These are phyloP conservation scores for Auricularia sp. DNA, from an alignment of 768 basidiomycete species.

Conservation along the genomic window DNA sequence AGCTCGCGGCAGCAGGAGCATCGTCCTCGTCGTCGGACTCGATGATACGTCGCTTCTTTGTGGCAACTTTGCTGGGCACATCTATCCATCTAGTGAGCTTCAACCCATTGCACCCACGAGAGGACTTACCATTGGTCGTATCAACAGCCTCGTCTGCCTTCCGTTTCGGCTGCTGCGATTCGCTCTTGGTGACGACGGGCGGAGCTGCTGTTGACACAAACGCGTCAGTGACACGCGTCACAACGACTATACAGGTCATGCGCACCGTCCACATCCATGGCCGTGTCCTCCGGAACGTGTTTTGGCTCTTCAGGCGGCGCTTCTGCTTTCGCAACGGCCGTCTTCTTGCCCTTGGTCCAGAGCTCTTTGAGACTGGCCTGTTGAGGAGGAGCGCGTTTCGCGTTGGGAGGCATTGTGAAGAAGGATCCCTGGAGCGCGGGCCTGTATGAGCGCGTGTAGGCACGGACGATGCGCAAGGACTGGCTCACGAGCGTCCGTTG, in stretches of 20 bases:
- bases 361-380: conserved; percentile 72
- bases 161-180: background rate
- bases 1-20: background rate
- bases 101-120: background rate
- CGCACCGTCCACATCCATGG: conserved; percentile 12
- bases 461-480: background rate
- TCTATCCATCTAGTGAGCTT: background rate
- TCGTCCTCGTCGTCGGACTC: conserved; percentile 28
- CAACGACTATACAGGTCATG: background rate
- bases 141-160: background rate
- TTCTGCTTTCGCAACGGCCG: conserved; percentile 16
- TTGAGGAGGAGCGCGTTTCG: conserved; percentile 59
- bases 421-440: conserved; percentile 47
- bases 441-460: background rate
- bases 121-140: background rate
- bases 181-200: background rate
- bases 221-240: background rate
- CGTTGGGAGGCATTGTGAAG: conserved; percentile 60
- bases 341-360: conserved; percentile 47
- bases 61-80: background rate
- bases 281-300: conserved; percentile 18
- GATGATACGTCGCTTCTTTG: conserved; percentile 29
- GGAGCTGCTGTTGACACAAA: background rate
- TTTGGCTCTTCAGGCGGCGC: conserved; percentile 22
- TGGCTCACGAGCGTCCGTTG: conserved; percentile 53